Percentiles rank a stretch among this genome's conserved stretches.
phyloP scores from a whole-genome alignment of 805 yeast genomes.

The Sugiyamaella boreocaroliniensis region DNA sequence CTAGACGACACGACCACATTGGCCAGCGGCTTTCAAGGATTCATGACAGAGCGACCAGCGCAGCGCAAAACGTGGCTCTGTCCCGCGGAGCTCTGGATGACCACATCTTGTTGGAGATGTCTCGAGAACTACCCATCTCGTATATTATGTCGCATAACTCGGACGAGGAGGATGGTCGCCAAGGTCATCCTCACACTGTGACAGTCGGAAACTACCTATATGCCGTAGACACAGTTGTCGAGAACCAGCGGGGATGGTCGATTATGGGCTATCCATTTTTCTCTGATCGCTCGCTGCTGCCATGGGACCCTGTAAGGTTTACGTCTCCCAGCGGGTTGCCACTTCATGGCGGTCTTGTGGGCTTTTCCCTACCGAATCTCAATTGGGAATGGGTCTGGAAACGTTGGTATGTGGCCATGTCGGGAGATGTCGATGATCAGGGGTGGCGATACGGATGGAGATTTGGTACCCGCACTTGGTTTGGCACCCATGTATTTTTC shows the following conservation, averaged over 20 bases:
- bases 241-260: conserved; percentile 37
- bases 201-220: conserved; percentile 5
- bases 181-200: conserved; percentile 8
- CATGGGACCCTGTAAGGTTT: conserved; percentile 35
- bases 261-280: conserved; percentile 34
- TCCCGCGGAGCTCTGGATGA: neutral
- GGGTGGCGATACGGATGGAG: conserved; percentile 72
- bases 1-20: neutral
- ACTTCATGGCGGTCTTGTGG: conserved; percentile 26
- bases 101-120: neutral
- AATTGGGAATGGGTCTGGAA: conserved; percentile 65
- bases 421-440: conserved; percentile 65
- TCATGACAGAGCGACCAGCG: neutral
- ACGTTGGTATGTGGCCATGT: conserved; percentile 69
- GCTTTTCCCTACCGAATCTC: conserved; percentile 45
- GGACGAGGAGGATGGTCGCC: conserved; percentile 8
- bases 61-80: neutral
- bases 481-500: conserved; percentile 46
- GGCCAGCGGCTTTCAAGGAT: neutral
- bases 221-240: conserved; percentile 30
- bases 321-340: conserved; percentile 26
- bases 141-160: neutral
- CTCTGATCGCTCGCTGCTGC: conserved; percentile 30
- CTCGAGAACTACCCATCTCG: neutral
- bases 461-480: conserved; percentile 50